These are phyloP conservation scores for Eucalyptus coolabah DNA, from an alignment of 345 rosid genomes.

Conservation along the genomic window DNA sequence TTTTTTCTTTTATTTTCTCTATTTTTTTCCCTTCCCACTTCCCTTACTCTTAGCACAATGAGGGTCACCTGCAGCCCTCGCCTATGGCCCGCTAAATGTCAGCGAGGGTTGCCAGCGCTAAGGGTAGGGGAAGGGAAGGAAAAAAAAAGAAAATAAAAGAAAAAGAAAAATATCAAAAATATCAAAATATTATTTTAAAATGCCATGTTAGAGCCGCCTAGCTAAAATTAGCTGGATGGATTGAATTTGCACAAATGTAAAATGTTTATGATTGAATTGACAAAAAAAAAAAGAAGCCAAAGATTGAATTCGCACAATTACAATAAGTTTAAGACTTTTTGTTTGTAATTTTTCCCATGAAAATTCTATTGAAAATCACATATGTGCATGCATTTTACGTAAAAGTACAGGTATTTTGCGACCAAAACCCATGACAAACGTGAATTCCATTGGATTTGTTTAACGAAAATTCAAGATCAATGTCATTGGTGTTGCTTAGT, in stretches of 20 bases:
- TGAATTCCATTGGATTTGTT: neutral
- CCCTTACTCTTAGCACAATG: too few relatives aligned
- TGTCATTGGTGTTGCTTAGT: neutral
- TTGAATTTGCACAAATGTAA: rapidly evolving
- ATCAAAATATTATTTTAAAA: too few relatives aligned
- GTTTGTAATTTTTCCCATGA: too few relatives aligned
- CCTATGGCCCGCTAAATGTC: too few relatives aligned
- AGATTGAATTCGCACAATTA: rapidly evolving
- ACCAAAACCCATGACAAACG: neutral
- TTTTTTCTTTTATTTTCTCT: too few relatives aligned
- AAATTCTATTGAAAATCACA: neutral
- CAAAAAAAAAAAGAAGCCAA: too few relatives aligned
- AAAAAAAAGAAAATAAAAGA: rapidly evolving
- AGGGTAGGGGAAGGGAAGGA: too few relatives aligned
- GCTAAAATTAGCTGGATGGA: rapidly evolving
- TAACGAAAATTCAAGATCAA: neutral
- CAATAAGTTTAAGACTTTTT: rapidly evolving
- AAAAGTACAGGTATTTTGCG: neutral
- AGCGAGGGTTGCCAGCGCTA: rapidly evolving
- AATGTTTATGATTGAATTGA: rapidly evolving
- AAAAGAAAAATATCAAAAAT: too few relatives aligned
- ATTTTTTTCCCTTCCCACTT: too few relatives aligned
- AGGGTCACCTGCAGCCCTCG: too few relatives aligned
- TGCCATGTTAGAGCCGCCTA: rapidly evolving
- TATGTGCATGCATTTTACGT: neutral